Evolutionary conservation across 2,329 filamentous ascomycete genomes (phyloP), one percentile per base, ranked within the genome.

Genomic region (Byssothecium circinans): DNA sequence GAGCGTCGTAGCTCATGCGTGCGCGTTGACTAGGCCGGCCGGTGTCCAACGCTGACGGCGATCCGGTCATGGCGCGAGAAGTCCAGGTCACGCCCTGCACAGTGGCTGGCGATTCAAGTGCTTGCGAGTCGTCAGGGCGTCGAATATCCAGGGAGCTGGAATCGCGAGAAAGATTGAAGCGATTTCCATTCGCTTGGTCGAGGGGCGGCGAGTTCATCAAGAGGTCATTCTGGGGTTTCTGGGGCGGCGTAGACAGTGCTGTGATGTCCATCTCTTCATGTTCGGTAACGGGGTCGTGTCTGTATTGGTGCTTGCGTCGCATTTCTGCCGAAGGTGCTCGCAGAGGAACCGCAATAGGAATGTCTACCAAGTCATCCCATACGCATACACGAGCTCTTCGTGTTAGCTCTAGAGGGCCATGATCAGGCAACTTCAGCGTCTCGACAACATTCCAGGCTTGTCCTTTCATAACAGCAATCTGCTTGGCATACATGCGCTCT

Each of bases 371-470:
- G 66, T 99, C 94, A 65, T 99, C 94, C 94, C 94, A 99, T 11
- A 99, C 92, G 62, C 91, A 96, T 15, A 99, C 92, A 61, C 92
- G 85, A 40, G 90, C 87, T 57, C 94, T 82, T 54, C 94, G 82
- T 4, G 94, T 97, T 43, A 99, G 81, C 73, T 97, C 94, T 15
- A 99, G 77, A 0, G 94, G 94, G 0, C 94, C 94, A 65, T 97
- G 92, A 64, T 97, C 94, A 0, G 84, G 79, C 15, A 88, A 88
- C 70, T 99, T 99, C 52, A 99, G 80, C 0, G 94, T 96, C 75
- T 99, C 94, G 4, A 99, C 94, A 0, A 99, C 94, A 67, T 99
- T 99, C 91, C 94, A 99, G 0, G 94, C 94, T 68, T 99, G 94
- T 10, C 94, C 94, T 73, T 99, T 99, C 90, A 99, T 96, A 49